Evolutionary conservation across 768 basidiomycete genomes (phyloP).

Genomic region (Gautieria morchelliformis): DNA sequence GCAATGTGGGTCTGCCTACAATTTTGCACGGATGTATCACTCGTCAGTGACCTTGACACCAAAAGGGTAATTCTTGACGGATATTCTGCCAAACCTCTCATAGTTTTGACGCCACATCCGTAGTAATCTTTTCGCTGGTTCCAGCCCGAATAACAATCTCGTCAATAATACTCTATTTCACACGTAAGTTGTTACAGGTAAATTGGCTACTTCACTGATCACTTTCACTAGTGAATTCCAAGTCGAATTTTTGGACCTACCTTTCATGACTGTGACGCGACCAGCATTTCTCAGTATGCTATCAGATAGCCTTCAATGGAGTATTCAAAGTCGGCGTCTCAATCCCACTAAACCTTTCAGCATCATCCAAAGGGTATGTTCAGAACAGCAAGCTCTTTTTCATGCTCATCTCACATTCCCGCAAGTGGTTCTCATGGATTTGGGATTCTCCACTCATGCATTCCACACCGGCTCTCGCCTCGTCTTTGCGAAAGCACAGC

Average conservation of each 20-base stretch:
- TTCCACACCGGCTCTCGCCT: slow-evolving; percentile 27
- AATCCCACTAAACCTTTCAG: slow-evolving; percentile 20
- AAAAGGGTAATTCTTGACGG: not conserved
- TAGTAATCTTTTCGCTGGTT: slow-evolving; percentile 1
- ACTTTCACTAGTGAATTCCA: slow-evolving; percentile 25
- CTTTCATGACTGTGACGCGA: slow-evolving; percentile 29
- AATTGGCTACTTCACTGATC: slow-evolving; percentile 18
- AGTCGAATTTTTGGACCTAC: slow-evolving; percentile 33
- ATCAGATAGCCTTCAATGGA: slow-evolving; percentile 28
- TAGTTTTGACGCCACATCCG: too few relatives aligned
- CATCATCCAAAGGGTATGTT: slow-evolving; percentile 5
- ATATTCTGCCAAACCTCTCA: too few relatives aligned
- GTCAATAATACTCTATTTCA: not conserved
- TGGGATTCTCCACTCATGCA: slow-evolving; percentile 27
- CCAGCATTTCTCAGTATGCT: slow-evolving; percentile 28
- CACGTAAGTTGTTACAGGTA: slow-evolving; percentile 30
- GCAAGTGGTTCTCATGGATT: slow-evolving; percentile 26
- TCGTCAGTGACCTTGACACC: slow-evolving; percentile 4
- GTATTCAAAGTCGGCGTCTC: slow-evolving; percentile 24
- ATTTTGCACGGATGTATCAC: slow-evolving; percentile 27
- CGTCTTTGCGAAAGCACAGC: slow-evolving; percentile 23
- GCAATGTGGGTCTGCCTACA: slow-evolving; percentile 20
- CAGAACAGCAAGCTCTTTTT: not conserved
- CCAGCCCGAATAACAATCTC: slow-evolving; percentile 6
- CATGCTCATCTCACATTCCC: too few relatives aligned